phyloP scores from a whole-genome alignment of 176 grass and related monocot species.

The Lolium rigidum region DNA sequence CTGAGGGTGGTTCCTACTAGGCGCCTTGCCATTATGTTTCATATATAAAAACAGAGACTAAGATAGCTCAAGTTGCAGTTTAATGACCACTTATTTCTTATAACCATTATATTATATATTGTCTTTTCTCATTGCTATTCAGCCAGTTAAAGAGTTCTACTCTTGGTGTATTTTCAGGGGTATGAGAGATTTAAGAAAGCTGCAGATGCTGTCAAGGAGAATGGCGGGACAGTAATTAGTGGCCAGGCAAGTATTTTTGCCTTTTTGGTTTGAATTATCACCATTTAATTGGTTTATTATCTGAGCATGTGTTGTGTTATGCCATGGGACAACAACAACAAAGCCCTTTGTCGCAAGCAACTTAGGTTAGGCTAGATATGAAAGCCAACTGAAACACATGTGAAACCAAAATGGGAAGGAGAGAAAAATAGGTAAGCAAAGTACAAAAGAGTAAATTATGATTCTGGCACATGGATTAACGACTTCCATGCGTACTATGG shows the following conservation, averaged over 20 bases:
- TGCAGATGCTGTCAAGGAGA: constrained; percentile 83
- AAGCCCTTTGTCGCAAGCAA: no score
- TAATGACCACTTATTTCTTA: constrained; percentile 33
- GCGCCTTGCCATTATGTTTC: neutral
- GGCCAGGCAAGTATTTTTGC: constrained; percentile 79
- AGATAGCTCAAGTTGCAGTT: neutral
- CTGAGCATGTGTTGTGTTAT: constrained; percentile 14
- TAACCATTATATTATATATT: neutral
- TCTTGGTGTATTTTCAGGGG: constrained; percentile 63
- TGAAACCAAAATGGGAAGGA: no score
- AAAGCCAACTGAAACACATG: no score
- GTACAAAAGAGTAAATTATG: no score
- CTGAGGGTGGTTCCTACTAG: neutral
- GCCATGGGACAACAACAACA: neutral
- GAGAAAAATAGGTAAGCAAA: no score
- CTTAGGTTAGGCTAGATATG: no score
- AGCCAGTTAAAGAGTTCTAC: constrained; percentile 6
- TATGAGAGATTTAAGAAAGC: constrained; percentile 96
- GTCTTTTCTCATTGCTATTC: neutral
- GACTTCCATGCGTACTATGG: no score
- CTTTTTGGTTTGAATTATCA: constrained; percentile 23
- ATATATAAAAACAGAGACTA: constrained; percentile 4
- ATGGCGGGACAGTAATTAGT: constrained; percentile 62
- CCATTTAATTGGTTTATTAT: neutral
- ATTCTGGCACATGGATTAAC: no score